These are phyloP conservation scores for Solanum appendiculatum DNA, from an alignment of 257 asterid genomes.

Conservation along the genomic window DNA sequence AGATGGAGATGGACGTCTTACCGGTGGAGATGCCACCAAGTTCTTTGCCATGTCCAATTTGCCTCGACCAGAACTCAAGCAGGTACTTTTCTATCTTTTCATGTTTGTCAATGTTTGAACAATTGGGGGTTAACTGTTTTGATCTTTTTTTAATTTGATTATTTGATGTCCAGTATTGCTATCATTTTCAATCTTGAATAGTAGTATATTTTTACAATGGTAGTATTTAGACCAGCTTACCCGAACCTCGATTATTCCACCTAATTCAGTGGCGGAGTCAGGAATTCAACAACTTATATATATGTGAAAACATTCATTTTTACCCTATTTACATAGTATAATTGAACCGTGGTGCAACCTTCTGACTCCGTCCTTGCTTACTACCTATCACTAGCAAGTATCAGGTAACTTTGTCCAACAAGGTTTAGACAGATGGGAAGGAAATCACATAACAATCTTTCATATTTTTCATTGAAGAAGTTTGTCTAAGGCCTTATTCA, in stretches of 20 bases:
- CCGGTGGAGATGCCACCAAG: constrained; percentile 80
- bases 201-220: not conserved
- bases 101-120: not conserved
- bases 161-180: not conserved
- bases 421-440: not conserved
- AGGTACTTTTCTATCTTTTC: constrained; percentile 21
- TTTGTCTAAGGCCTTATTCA: not conserved
- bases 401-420: not conserved
- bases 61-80: constrained; percentile 92
- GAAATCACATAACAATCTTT: too few relatives aligned
- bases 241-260: not conserved
- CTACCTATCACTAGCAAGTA: not conserved
- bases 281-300: not conserved
- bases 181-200: too few relatives aligned
- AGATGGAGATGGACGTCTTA: constrained; percentile 93
- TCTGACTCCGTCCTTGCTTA: not conserved
- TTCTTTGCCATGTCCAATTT: constrained; percentile 74
- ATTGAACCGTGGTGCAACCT: not conserved
- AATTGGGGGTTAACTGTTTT: not conserved
- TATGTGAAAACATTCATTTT: not conserved
- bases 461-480: not conserved
- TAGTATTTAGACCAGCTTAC: not conserved
- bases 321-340: not conserved
- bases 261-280: too few relatives aligned
- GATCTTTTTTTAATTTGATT: not conserved